Percentiles rank a stretch among this genome's conserved stretches.
Conservation (phyloP, 2,329 filamentous ascomycete species). For the Aspergillus hortae region DNA sequence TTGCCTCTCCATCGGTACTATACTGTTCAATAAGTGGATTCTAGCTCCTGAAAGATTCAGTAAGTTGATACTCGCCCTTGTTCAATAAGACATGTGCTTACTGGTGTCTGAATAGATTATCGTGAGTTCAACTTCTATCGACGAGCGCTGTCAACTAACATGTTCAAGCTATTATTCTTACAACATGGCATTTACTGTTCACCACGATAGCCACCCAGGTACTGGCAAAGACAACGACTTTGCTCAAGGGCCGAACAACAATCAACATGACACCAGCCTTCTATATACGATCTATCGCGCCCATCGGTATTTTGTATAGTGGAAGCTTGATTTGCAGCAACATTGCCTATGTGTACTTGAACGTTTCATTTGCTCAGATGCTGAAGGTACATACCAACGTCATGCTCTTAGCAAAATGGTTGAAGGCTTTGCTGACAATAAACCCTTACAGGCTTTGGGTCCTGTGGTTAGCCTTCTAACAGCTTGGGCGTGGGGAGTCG, state of each 20-base stretch:
- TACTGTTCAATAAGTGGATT: slow-evolving; percentile 98
- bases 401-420: background rate
- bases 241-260: slow-evolving; percentile 85
- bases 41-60: slow-evolving; percentile 77
- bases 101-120: slow-evolving; percentile 7
- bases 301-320: slow-evolving; percentile 92
- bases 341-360: slow-evolving; percentile 88
- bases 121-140: slow-evolving; percentile 8
- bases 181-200: slow-evolving; percentile 88
- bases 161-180: slow-evolving; percentile 58
- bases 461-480: slow-evolving; percentile 85
- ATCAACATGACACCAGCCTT: slow-evolving; percentile 91
- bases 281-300: slow-evolving; percentile 85
- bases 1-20: slow-evolving; percentile 39
- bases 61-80: slow-evolving; percentile 46
- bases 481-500: slow-evolving; percentile 77
- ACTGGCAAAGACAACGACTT: slow-evolving; percentile 77
- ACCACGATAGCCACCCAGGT: slow-evolving; percentile 89
- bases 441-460: slow-evolving; percentile 69
- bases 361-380: slow-evolving; percentile 97
- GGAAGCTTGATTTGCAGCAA: slow-evolving; percentile 93
- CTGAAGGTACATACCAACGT: slow-evolving; percentile 64
- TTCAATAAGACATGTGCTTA: background rate
- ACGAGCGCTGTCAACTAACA: background rate
- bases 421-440: background rate